These are phyloP conservation scores for Lepidium sativum DNA, from an alignment of 345 rosid species.

Conservation along the genomic window DNA sequence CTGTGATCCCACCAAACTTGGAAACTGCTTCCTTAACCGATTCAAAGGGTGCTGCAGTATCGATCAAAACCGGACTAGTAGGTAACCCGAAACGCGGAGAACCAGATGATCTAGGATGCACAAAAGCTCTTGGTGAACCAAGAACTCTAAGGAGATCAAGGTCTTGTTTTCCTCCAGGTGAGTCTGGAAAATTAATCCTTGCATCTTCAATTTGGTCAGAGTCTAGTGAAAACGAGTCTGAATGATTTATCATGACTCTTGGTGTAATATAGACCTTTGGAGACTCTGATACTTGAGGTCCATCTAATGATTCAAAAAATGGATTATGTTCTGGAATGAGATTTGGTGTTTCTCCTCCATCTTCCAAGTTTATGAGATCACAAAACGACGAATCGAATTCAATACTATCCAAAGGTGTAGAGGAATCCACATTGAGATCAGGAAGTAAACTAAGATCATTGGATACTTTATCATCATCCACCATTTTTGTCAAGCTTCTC, in stretches of 20 bases:
- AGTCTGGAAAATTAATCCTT: constrained; percentile 2
- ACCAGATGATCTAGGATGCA: constrained; percentile 11
- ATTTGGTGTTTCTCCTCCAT: constrained; percentile 2
- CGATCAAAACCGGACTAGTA: constrained; percentile 35
- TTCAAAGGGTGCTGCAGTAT: constrained; percentile 86
- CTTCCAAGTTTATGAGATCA: constrained; percentile 20
- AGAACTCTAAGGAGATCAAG: constrained; percentile 23
- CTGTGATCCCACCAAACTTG: constrained; percentile 90
- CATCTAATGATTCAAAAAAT: not conserved
- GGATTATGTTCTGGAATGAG: constrained; percentile 11
- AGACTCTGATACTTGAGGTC: not conserved
- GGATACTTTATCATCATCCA: constrained; percentile 22
- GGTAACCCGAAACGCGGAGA: constrained; percentile 25
- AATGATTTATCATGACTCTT: constrained; percentile 14
- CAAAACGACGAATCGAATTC: constrained; percentile 11
- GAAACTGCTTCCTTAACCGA: constrained; percentile 95
- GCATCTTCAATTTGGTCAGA: constrained; percentile 19
- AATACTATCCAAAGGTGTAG: not conserved
- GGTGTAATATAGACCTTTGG: constrained; percentile 22
- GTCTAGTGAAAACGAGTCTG: constrained; percentile 18
- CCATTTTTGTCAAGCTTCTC: not conserved
- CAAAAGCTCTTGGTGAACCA: constrained; percentile 26
- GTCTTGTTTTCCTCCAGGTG: constrained; percentile 16
- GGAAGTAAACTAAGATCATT: constrained; percentile 9
- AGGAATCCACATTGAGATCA: not conserved